Conservation (phyloP, 331 rosid genomes). For the Spiraea crenata region DNA sequence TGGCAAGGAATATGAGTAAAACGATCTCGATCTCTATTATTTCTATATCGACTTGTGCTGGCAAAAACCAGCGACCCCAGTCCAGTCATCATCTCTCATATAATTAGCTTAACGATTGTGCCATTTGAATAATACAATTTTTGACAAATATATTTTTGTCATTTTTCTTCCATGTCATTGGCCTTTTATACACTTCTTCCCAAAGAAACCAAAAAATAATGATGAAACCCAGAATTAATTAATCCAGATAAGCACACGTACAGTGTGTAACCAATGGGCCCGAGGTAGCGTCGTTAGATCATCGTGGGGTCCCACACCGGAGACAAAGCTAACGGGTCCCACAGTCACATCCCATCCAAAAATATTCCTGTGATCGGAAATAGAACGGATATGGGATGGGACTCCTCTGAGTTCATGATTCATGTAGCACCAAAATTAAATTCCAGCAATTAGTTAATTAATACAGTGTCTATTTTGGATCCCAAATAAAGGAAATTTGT, state of each 20-base stretch:
- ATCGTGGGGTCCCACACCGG: conserved; percentile 33
- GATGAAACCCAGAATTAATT: conserved; percentile 6
- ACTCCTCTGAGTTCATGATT: conserved; percentile 33
- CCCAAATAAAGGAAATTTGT: conserved; percentile 30
- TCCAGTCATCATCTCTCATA: conserved; percentile 37
- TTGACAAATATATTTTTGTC: conserved; percentile 62
- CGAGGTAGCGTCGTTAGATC: conserved; percentile 21
- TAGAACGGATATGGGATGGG: conserved; percentile 42
- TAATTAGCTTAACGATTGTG: conserved; percentile 34
- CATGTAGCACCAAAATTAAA: conserved; percentile 11
- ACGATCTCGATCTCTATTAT: too few species aligned
- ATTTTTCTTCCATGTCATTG: conserved; percentile 49
- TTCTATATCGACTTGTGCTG: background rate
- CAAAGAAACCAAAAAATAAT: conserved; percentile 25
- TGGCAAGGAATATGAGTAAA: too few species aligned
- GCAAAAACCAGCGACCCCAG: conserved; percentile 26
- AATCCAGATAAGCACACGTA: conserved; percentile 32
- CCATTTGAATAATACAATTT: conserved; percentile 34
- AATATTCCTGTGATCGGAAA: conserved; percentile 39
- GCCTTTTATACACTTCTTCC: conserved; percentile 23
- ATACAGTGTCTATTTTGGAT: conserved; percentile 26
- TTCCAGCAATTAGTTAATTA: conserved; percentile 32
- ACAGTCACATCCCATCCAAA: conserved; percentile 46
- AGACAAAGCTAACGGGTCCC: conserved; percentile 39
- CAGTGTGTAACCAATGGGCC: conserved; percentile 23